phyloP scores from a whole-genome alignment of 1,284 basidiomycete species.

The Trichosporon asahii region DNA sequence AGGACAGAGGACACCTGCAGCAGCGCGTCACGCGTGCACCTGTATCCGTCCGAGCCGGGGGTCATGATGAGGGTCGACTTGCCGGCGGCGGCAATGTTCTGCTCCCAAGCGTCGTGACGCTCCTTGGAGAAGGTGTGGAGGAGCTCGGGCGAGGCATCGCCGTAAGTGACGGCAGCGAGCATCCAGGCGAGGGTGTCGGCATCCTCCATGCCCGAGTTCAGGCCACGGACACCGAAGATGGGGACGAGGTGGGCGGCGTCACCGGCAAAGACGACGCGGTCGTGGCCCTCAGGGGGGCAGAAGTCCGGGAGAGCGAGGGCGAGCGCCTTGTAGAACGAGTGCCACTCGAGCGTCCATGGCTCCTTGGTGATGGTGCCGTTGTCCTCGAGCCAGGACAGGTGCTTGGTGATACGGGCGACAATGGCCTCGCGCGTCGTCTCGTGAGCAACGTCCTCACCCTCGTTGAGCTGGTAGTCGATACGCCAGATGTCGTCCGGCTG shows the following conservation, averaged over 20 bases:
- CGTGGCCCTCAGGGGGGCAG: not conserved
- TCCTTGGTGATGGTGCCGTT: constrained; percentile 27
- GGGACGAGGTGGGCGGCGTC: constrained; percentile 27
- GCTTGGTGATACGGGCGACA: constrained; percentile 21
- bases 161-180: constrained; percentile 18
- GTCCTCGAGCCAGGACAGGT: constrained; percentile 26
- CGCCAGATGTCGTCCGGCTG: constrained; percentile 28
- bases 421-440: constrained; percentile 24
- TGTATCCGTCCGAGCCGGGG: constrained; percentile 23
- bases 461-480: constrained; percentile 26
- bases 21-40: constrained; percentile 23
- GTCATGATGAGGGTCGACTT: constrained; percentile 27
- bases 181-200: constrained; percentile 26
- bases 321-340: constrained; percentile 26
- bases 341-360: constrained; percentile 28
- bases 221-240: constrained; percentile 26
- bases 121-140: constrained; percentile 22
- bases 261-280: constrained; percentile 22
- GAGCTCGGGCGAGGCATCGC: constrained; percentile 18
- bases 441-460: constrained; percentile 17
- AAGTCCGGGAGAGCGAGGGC: constrained; percentile 22
- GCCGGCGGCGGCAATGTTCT: constrained; percentile 23
- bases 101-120: constrained; percentile 26
- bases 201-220: constrained; percentile 26
- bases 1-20: constrained; percentile 19